These are phyloP conservation scores for Termitomyces sp. DNA, from an alignment of 768 basidiomycete species.

Conservation along the genomic window DNA sequence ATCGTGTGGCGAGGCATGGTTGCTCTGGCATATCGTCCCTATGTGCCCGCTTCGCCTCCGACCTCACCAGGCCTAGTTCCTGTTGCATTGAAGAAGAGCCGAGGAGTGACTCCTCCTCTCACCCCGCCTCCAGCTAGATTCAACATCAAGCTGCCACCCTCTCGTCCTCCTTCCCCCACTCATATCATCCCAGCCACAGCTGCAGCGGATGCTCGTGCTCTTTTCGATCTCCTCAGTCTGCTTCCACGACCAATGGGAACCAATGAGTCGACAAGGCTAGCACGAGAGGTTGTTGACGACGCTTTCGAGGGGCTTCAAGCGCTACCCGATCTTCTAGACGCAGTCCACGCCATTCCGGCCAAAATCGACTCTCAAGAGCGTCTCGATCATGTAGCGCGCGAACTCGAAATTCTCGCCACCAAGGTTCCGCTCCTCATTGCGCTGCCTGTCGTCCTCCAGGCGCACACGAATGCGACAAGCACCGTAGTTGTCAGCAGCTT, in stretches of 20 bases:
- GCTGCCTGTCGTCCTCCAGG: constrained; percentile 61
- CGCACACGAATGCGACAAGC: constrained; percentile 35
- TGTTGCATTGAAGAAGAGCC: constrained; percentile 36
- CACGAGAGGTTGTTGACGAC: constrained; percentile 80
- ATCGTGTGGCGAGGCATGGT: constrained; percentile 73
- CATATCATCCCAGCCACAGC: constrained; percentile 33
- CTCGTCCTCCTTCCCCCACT: constrained; percentile 60
- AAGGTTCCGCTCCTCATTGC: constrained; percentile 74
- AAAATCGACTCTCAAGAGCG: constrained; percentile 16
- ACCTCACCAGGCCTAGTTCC: constrained; percentile 33
- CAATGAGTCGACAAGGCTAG: constrained; percentile 46
- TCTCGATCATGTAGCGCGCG: constrained; percentile 29
- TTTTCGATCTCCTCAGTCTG: constrained; percentile 56
- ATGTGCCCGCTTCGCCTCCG: constrained; percentile 33
- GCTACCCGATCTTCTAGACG: constrained; percentile 55
- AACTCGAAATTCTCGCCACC: constrained; percentile 51
- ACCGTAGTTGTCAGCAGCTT: constrained; percentile 46
- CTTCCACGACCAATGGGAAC: constrained; percentile 60
- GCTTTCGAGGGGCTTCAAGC: constrained; percentile 64
- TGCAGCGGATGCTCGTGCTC: constrained; percentile 54
- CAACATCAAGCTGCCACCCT: constrained; percentile 62
- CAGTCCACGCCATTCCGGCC: constrained; percentile 24
- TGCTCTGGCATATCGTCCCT: constrained; percentile 62
- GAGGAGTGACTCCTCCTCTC: constrained; percentile 44
- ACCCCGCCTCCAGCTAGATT: constrained; percentile 60